These are phyloP conservation scores for Saxophila tyrrhenica DNA, from an alignment of 495 filamentous ascomycete species.

Conservation along the genomic window DNA sequence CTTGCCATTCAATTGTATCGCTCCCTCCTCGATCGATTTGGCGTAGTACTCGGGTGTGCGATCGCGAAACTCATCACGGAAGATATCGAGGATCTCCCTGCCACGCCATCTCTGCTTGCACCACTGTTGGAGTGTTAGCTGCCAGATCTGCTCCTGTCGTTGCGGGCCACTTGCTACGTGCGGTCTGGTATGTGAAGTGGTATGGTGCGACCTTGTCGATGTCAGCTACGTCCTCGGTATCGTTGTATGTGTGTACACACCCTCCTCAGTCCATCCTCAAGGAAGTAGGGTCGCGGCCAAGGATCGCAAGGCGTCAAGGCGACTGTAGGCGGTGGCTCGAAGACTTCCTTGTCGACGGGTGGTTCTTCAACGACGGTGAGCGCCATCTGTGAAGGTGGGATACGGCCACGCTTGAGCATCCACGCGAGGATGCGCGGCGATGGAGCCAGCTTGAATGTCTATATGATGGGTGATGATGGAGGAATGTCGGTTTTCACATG, in stretches of 20 bases:
- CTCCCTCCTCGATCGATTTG: conserved; percentile 67
- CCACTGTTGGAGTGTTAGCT: conserved; percentile 21
- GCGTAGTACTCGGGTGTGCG: conserved; percentile 80
- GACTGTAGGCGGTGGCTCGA: conserved; percentile 38
- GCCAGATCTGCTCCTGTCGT: not conserved
- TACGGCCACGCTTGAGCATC: conserved; percentile 44
- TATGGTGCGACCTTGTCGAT: conserved; percentile 58
- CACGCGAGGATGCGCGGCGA: conserved; percentile 48
- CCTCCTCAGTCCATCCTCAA: conserved; percentile 68
- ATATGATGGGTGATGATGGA: not conserved
- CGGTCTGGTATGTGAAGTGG: conserved; percentile 84
- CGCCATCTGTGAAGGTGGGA: conserved; percentile 42
- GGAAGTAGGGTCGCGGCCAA: conserved; percentile 61
- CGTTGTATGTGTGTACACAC: not conserved
- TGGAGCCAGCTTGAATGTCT: conserved; percentile 39
- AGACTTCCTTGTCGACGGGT: conserved; percentile 13
- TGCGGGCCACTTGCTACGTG: conserved; percentile 2
- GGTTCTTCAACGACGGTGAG: conserved; percentile 37
- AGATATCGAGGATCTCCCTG: conserved; percentile 64
- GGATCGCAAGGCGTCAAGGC: conserved; percentile 52
- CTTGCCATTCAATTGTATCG: conserved; percentile 63
- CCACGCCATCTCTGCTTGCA: conserved; percentile 77
- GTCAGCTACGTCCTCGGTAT: not conserved
- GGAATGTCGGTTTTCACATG: not conserved
- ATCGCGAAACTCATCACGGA: conserved; percentile 76